Conservation (phyloP, 331 rosid species). For the Malus hybrid region DNA sequence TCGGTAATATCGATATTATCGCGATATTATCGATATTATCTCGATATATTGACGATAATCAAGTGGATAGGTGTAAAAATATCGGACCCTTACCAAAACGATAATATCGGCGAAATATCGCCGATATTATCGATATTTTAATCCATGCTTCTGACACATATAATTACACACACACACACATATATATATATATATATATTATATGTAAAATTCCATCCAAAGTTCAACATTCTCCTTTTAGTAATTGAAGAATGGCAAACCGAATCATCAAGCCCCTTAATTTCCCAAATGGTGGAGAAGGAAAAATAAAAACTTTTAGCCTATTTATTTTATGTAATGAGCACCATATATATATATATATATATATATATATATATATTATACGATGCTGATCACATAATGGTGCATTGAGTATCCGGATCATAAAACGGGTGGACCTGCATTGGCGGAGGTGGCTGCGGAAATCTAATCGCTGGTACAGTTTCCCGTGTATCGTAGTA, state of each 20-base stretch:
- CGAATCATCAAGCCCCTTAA: neutral
- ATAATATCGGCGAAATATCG: too few species aligned
- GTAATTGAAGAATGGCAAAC: neutral
- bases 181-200: neutral
- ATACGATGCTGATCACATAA: neutral
- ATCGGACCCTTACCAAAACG: too few species aligned
- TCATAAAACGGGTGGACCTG: neutral
- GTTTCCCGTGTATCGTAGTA: neutral
- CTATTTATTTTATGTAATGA: neutral
- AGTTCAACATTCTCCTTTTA: neutral
- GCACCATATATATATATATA: neutral
- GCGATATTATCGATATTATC: too few species aligned
- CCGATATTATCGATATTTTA: too few species aligned
- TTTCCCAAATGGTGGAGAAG: neutral
- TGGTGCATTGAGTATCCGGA: neutral
- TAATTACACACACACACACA: neutral
- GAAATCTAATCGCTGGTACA: neutral
- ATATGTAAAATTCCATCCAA: neutral
- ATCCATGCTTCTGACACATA: neutral
- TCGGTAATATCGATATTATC: too few species aligned
- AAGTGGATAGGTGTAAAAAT: too few species aligned
- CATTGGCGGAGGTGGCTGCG: slow-evolving; percentile 1
- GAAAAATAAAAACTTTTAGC: neutral
- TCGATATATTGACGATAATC: too few species aligned
- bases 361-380: neutral